A percentile compares a stretch with the other conserved stretches of the same genome.
Conservation (phyloP, 352 stramenopile species). For the Globisporangium cystogenes region DNA sequence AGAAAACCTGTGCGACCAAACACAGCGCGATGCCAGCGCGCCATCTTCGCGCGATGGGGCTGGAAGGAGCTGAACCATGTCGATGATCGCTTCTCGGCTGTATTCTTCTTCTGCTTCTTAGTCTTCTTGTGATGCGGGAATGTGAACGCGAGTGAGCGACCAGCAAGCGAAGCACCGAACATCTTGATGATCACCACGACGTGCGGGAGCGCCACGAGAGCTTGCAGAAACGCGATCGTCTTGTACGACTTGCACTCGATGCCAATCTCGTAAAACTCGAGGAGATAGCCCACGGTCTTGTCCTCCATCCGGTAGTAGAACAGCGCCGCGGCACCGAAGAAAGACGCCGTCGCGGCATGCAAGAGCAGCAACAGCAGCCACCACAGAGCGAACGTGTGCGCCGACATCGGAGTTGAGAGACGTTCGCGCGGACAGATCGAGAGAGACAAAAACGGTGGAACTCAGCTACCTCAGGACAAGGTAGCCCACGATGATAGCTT, state of each 20-base stretch:
- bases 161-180: neutral
- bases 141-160: neutral
- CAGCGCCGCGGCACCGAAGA: neutral
- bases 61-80: neutral
- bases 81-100: neutral
- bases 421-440: too few relatives aligned
- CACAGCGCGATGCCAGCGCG: neutral
- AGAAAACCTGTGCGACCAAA: neutral
- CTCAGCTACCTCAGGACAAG: too few relatives aligned
- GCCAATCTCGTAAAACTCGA: neutral
- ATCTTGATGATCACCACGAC: neutral
- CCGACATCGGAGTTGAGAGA: too few relatives aligned
- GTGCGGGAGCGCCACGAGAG: neutral
- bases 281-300: neutral
- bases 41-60: neutral
- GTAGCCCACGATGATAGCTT: too few relatives aligned
- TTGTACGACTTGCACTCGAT: neutral
- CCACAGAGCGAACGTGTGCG: neutral
- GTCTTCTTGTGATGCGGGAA: neutral
- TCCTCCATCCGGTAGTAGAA: neutral
- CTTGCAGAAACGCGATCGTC: neutral
- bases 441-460: too few relatives aligned
- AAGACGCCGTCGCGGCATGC: neutral
- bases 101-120: too few relatives aligned
- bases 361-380: neutral